Evolutionary conservation across 345 rosid species (phyloP).

Genomic region (Acer negundo): DNA sequence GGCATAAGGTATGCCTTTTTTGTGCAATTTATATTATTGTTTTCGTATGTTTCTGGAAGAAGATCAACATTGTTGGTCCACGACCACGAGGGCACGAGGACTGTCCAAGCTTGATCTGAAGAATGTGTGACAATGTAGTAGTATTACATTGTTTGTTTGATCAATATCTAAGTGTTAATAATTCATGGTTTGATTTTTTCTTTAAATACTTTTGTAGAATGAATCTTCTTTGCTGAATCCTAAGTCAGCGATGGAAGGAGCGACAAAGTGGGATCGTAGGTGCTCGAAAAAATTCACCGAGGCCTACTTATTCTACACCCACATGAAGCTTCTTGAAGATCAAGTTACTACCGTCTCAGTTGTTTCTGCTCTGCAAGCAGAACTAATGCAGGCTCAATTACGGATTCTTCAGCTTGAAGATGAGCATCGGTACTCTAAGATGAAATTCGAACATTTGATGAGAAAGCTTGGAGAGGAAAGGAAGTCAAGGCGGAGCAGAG

Average conservation of each 20-base stretch:
- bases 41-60: not conserved
- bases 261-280: constrained; percentile 43
- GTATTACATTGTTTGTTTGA: not conserved
- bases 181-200: not conserved
- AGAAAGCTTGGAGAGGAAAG: constrained; percentile 45
- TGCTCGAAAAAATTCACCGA: constrained; percentile 33
- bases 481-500: constrained; percentile 34
- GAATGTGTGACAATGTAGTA: not conserved
- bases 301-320: constrained; percentile 22
- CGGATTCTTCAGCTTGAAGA: constrained; percentile 38
- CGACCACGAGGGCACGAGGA: no score
- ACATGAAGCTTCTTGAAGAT: constrained; percentile 39
- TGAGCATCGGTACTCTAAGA: constrained; percentile 38
- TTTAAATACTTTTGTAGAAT: constrained; percentile 2
- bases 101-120: no score
- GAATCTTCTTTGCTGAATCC: constrained; percentile 17
- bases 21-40: no score
- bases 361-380: constrained; percentile 42
- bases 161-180: not conserved
- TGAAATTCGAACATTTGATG: constrained; percentile 36
- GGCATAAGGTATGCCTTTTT: not conserved
- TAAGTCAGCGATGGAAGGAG: constrained; percentile 36
- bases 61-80: not conserved
- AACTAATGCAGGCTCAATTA: constrained; percentile 37
- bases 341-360: constrained; percentile 32